phyloP scores from a whole-genome alignment of 176 grass and related monocot species.

The Oryza glaberrima region DNA sequence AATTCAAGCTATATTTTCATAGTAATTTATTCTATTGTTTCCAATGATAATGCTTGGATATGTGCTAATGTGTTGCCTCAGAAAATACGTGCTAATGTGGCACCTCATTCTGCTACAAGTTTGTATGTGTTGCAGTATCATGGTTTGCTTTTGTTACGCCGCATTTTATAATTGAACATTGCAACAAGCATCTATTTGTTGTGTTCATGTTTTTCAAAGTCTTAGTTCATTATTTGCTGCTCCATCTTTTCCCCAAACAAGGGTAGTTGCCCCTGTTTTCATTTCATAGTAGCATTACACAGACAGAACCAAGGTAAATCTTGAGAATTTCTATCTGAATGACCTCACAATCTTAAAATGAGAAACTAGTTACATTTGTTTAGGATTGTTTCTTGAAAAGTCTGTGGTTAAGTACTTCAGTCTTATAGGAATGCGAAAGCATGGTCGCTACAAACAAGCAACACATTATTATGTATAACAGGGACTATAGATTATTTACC shows the following conservation, averaged over 20 bases:
- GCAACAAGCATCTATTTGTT: background rate
- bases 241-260: background rate
- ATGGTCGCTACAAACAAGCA: conserved; percentile 8
- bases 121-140: background rate
- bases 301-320: background rate
- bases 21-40: conserved; percentile 13
- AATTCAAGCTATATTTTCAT: conserved; percentile 9
- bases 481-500: conserved; percentile 2
- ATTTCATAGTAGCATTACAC: background rate
- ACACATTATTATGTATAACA: background rate
- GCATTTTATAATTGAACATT: background rate
- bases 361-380: background rate
- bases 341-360: background rate
- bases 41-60: background rate
- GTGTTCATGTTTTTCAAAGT: background rate
- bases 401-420: conserved; percentile 23
- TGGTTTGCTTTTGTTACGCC: background rate
- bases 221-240: background rate
- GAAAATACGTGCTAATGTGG: background rate
- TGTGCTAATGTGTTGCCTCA: background rate
- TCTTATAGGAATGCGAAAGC: background rate
- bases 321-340: background rate
- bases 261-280: background rate
- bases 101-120: background rate
- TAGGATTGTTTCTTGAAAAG: background rate